A percentile compares a stretch with the other conserved stretches of the same genome.
Conservation (phyloP, 139 green algal genomes). For the Ettlia oleoabundans region DNA sequence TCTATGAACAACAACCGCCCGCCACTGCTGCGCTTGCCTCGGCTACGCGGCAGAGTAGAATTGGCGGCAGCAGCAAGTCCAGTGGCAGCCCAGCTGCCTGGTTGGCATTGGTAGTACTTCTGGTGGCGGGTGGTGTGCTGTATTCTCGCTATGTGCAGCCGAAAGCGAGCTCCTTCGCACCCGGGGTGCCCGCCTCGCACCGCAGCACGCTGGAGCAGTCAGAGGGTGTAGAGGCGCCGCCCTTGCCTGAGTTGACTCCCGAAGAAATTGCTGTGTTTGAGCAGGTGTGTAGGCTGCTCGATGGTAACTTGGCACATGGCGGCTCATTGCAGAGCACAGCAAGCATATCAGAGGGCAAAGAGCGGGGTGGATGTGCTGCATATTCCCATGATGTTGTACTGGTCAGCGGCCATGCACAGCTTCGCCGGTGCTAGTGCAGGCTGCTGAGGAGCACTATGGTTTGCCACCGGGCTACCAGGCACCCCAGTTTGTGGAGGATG, state of each 20-base stretch:
- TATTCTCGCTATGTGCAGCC: neutral
- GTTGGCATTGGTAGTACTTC: neutral
- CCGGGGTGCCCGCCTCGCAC: neutral
- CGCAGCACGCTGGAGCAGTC: neutral
- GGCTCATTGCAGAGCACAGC: no score
- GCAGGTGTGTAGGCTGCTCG: no score
- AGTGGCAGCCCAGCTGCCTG: neutral
- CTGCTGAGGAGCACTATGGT: constrained; percentile 8
- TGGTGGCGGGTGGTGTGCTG: neutral
- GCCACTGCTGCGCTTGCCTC: neutral
- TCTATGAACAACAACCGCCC: neutral
- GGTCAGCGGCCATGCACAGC: no score
- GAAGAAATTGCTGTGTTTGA: constrained; percentile 21
- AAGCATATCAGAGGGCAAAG: no score
- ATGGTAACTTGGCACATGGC: no score
- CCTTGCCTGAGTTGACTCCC: neutral
- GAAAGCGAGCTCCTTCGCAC: neutral
- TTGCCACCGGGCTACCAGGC: neutral
- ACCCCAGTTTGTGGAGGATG: neutral
- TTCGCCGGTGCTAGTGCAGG: no score
- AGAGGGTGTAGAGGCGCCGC: neutral
- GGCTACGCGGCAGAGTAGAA: neutral
- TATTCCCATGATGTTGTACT: no score
- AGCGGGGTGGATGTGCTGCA: no score
- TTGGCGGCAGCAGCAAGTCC: neutral